Base-by-base conservation (phyloP, 306 rosid genomes). In the Senna tora region DNA sequence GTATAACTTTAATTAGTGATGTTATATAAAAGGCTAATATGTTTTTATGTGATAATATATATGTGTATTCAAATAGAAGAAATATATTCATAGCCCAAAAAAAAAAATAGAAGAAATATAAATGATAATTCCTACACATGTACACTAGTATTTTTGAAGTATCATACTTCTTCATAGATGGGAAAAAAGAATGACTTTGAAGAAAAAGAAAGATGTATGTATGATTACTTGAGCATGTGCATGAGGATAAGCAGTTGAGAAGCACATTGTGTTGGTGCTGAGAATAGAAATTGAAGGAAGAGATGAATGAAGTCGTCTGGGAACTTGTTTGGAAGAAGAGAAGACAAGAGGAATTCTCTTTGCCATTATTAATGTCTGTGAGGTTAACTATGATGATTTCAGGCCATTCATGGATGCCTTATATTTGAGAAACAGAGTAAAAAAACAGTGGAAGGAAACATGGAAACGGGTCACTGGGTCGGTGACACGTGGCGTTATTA, bases 211-310 rank as follows among this genome's bases (percentile, higher is more conserved):
- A 34, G 25, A 41, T 25, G 30, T 10, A 20, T n/a, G 13, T 4
- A 54, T 2, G 2, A 54, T 2, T 69, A 80, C 80, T 36, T 61
- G 82, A 73, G 77, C 59, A 33, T 61, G 82, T 70, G 77, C 59
- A 33, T 28, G 81, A 33, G 60, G 63, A n/a, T 55, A 71, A 62
- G 80, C 66, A 67, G 68, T 63, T 64, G 75, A 74, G 83, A 74
- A 86, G 67, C 42, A 51, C 14, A 46, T 69, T 25, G 1, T 42
- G 39, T 4, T 45, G 78, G 46, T 33, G 53, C 10, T 32, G 57
- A 66, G 39, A 2, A 41, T 6, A 13, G 61, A 13, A 51, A 72
- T 7, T 54, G 21, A n/a, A 43, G 72, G 41, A 71, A 43, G 10
- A 6, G 33, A 72, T 67, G 82, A 43, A 73, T 45, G 76, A 22